These are phyloP conservation scores for Bertia moriformis DNA, from an alignment of 2,329 filamentous ascomycete species.

Conservation along the genomic window DNA sequence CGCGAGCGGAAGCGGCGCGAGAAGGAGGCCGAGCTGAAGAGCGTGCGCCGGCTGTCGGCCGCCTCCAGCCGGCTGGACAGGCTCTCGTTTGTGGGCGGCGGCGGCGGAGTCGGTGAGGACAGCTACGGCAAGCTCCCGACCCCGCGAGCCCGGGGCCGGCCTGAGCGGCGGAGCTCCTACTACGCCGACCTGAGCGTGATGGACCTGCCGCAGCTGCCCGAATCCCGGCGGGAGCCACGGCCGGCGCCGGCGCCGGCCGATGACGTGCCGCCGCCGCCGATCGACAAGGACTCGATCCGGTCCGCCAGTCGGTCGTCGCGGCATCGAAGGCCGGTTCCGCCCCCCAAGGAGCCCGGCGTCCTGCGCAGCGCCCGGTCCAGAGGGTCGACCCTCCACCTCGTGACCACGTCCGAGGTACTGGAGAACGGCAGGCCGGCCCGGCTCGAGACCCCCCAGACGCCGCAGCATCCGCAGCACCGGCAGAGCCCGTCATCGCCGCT, in stretches of 20 bases:
- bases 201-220: conserved; percentile 66
- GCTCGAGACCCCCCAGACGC: conserved; percentile 11
- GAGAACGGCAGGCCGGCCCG: conserved; percentile 15
- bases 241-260: too few relatives aligned
- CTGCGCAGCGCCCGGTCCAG: conserved; percentile 56
- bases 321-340: conserved; percentile 61
- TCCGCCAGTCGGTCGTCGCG: conserved; percentile 67
- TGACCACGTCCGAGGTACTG: conserved; percentile 46
- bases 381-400: conserved; percentile 75
- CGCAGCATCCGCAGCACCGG: conserved; percentile 1
- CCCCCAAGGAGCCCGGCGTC: conserved; percentile 71
- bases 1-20: conserved; percentile 74
- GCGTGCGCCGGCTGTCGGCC: conserved; percentile 68
- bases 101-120: conserved; percentile 69
- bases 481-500: conserved; percentile 5
- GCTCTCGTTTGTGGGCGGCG: conserved; percentile 60
- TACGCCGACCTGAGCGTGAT: conserved; percentile 48
- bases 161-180: conserved; percentile 60
- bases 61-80: conserved; percentile 77
- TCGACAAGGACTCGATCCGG: conserved; percentile 66
- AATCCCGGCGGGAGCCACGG: conserved; percentile 33
- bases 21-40: conserved; percentile 67
- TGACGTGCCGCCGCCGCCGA: conserved; percentile 45
- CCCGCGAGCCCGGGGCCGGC: conserved; percentile 60
- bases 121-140: conserved; percentile 29